phyloP scores from a whole-genome alignment of 2,329 filamentous ascomycete genomes.

The Colletotrichum graminicola region DNA sequence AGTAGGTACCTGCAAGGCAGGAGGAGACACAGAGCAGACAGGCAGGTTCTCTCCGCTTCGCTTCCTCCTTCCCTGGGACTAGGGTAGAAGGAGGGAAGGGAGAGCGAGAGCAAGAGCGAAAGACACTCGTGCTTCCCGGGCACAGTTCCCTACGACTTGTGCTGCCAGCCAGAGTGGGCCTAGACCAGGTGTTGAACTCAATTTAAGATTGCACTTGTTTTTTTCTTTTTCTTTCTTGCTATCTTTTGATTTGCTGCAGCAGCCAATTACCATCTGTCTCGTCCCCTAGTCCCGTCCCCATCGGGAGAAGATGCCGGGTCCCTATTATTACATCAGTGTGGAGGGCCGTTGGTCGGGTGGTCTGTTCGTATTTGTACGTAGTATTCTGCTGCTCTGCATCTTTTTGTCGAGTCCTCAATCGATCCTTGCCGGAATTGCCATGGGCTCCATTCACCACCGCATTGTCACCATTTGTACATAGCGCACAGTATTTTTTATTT shows the following conservation, averaged over 20 bases:
- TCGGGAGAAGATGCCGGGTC: constrained; percentile 23
- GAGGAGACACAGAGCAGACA: constrained; percentile 1
- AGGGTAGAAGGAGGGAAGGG: constrained; percentile 2
- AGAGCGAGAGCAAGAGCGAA: constrained; percentile 25
- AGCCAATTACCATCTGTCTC: constrained; percentile 15
- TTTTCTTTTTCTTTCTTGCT: neutral
- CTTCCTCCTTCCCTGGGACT: constrained; percentile 3
- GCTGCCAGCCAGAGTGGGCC: constrained; percentile 31
- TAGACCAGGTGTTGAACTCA: constrained; percentile 31
- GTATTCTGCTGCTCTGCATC: constrained; percentile 21
- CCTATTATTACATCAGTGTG: constrained; percentile 38
- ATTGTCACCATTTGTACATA: constrained; percentile 5
- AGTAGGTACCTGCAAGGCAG: neutral
- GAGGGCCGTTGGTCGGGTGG: constrained; percentile 34
- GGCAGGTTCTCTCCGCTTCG: constrained; percentile 1
- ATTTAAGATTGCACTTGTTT: constrained; percentile 29
- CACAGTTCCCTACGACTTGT: constrained; percentile 26
- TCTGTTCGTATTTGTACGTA: constrained; percentile 26
- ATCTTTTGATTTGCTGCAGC: neutral
- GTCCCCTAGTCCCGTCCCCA: constrained; percentile 23
- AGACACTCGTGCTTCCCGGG: neutral
- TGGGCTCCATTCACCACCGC: constrained; percentile 13
- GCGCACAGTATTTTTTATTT: constrained; percentile 4
- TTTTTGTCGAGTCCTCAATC: constrained; percentile 31
- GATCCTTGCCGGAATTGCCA: constrained; percentile 24